A percentile compares a stretch with the other conserved stretches of the same genome.
These are phyloP conservation scores for Stachybotrys elegans DNA, from an alignment of 2,329 filamentous ascomycete species.

Conservation along the genomic window DNA sequence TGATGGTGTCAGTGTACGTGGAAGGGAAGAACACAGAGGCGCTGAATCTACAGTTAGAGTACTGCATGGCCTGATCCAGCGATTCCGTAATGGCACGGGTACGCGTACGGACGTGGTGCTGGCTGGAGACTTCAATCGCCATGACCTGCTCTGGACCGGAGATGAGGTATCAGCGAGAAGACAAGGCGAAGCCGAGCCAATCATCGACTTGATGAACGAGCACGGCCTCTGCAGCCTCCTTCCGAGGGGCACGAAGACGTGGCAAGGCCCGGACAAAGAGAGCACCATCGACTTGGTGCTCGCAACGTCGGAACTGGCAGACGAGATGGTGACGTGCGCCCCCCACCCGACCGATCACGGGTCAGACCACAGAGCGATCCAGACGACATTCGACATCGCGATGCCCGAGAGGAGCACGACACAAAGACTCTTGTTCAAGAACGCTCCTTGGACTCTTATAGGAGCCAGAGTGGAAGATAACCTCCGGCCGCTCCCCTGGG, in stretches of 20 bases:
- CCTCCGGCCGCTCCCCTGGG: background rate
- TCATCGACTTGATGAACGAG: background rate
- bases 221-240: conserved; percentile 23
- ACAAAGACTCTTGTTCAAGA: background rate
- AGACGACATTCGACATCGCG: background rate
- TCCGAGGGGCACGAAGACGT: conserved; percentile 27
- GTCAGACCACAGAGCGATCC: conserved; percentile 1
- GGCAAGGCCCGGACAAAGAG: conserved; percentile 14
- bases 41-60: background rate
- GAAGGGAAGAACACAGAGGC: background rate
- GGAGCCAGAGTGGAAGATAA: background rate
- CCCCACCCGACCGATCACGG: background rate
- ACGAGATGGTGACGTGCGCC: background rate
- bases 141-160: conserved; percentile 8
- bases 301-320: conserved; percentile 4
- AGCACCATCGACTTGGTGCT: conserved; percentile 19
- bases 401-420: background rate
- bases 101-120: conserved; percentile 1
- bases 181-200: conserved; percentile 1
- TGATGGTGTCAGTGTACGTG: conserved; percentile 2
- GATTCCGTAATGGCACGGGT: background rate
- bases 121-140: background rate
- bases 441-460: conserved; percentile 2
- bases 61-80: background rate
- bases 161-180: background rate